Percentiles rank a stretch among this genome's conserved stretches.
These are phyloP conservation scores for Sanghuangporus baumii DNA, from an alignment of 1,284 basidiomycete species.

Conservation along the genomic window DNA sequence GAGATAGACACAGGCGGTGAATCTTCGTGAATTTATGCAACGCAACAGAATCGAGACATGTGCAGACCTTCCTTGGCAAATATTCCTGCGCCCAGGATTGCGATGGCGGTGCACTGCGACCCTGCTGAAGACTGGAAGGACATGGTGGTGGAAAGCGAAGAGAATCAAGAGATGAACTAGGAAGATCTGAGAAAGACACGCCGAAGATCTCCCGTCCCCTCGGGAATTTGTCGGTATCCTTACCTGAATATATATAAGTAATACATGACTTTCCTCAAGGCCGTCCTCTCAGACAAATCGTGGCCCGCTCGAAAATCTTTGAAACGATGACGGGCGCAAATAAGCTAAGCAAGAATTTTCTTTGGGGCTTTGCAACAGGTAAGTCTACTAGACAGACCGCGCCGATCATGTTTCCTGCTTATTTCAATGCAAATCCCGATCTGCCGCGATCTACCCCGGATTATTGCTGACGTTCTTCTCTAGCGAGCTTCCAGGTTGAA, in stretches of 20 bases:
- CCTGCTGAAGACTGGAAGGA: not conserved
- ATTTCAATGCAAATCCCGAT: slow-evolving; percentile 3
- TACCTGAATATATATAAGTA: slow-evolving; percentile 6
- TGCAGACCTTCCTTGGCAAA: slow-evolving; percentile 62
- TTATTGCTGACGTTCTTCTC: slow-evolving; percentile 1
- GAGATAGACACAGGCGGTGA: slow-evolving; percentile 21
- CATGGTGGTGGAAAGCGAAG: slow-evolving; percentile 10
- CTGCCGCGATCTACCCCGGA: not conserved
- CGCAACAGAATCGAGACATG: not conserved
- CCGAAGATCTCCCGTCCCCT: not conserved
- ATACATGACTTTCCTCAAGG: not conserved
- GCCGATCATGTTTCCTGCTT: slow-evolving; percentile 3
- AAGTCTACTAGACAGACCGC: slow-evolving; percentile 20
- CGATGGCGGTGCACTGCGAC: slow-evolving; percentile 36
- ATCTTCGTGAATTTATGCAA: slow-evolving; percentile 23
- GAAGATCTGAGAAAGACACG: not conserved
- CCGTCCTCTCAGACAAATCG: not conserved
- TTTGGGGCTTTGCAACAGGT: slow-evolving; percentile 73
- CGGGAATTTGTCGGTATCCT: slow-evolving; percentile 6
- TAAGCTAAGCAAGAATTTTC: slow-evolving; percentile 48
- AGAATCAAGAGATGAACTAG: not conserved
- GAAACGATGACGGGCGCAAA: slow-evolving; percentile 3
- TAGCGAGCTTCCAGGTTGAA: slow-evolving; percentile 55
- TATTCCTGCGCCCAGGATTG: slow-evolving; percentile 68
- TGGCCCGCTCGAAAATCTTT: not conserved